These are phyloP conservation scores for Termitomyces sp. DNA, from an alignment of 768 basidiomycete species.

Conservation along the genomic window DNA sequence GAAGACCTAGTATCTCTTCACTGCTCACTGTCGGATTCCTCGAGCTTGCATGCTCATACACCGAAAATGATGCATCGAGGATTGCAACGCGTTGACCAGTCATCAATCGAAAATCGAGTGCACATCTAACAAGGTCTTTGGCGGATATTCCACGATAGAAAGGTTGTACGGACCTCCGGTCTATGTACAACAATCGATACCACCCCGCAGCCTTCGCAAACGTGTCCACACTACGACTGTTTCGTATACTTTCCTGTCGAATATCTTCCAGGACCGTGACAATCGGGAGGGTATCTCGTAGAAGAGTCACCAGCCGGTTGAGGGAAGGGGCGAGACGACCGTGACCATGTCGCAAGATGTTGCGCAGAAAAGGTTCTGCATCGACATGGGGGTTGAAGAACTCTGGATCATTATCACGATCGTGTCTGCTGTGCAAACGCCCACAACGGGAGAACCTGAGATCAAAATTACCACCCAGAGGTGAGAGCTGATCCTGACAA, in stretches of 20 bases:
- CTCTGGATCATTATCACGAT: slow-evolving; percentile 16
- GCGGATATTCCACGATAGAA: not conserved
- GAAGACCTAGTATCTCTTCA: slow-evolving; percentile 32
- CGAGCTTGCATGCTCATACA: slow-evolving; percentile 30
- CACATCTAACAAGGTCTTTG: slow-evolving; percentile 42
- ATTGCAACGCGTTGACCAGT: slow-evolving; percentile 58
- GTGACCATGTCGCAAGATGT: slow-evolving; percentile 59
- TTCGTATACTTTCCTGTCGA: slow-evolving; percentile 26
- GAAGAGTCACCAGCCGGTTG: slow-evolving; percentile 57
- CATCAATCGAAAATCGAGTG: slow-evolving; percentile 77
- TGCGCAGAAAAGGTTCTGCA: slow-evolving; percentile 69
- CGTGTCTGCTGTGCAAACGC: slow-evolving; percentile 15
- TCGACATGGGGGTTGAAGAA: slow-evolving; percentile 72
- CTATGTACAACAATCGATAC: slow-evolving; percentile 71
- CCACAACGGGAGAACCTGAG: slow-evolving; percentile 61
- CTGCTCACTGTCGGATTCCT: slow-evolving; percentile 5
- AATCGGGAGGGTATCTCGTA: slow-evolving; percentile 76
- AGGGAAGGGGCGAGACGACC: slow-evolving; percentile 61
- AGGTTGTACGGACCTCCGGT: slow-evolving; percentile 44
- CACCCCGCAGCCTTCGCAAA: slow-evolving; percentile 78
- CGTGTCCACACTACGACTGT: slow-evolving; percentile 44
- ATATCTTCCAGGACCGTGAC: slow-evolving; percentile 65
- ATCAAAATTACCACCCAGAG: slow-evolving; percentile 64
- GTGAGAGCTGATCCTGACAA: slow-evolving; percentile 69
- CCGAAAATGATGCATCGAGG: slow-evolving; percentile 65